A percentile compares a stretch with the other conserved stretches of the same genome.
These are phyloP conservation scores for Pseudogymnoascus sp. DNA, from an alignment of 2,329 filamentous ascomycete genomes.

Conservation along the genomic window DNA sequence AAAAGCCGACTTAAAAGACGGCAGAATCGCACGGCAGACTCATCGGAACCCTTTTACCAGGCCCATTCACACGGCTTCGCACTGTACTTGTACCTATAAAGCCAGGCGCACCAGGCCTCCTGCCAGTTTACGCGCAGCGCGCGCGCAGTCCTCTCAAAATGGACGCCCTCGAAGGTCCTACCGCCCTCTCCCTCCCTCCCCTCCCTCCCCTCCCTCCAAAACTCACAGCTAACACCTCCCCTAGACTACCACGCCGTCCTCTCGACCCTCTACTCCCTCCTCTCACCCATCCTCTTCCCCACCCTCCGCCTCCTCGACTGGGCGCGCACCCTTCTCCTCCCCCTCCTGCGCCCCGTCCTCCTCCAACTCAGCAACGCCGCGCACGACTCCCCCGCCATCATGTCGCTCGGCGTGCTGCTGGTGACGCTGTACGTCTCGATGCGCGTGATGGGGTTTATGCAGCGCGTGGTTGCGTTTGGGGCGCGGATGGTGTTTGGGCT, in stretches of 20 bases:
- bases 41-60: neutral
- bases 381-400: neutral
- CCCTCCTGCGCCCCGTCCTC: neutral
- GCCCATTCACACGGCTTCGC: neutral
- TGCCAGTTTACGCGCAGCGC: neutral
- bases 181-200: neutral
- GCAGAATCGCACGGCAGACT: neutral
- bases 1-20: neutral
- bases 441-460: neutral
- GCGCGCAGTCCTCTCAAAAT: neutral
- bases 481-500: neutral
- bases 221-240: neutral
- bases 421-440: neutral
- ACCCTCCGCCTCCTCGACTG: neutral
- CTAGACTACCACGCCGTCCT: neutral
- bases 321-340: neutral
- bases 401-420: neutral
- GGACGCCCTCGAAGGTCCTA: neutral
- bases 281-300: neutral
- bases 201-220: neutral
- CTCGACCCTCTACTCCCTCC: neutral
- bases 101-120: neutral
- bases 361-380: neutral
- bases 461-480: neutral
- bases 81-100: neutral